These are phyloP conservation scores for Tirmania nivea DNA, from an alignment of 495 filamentous ascomycete genomes.

Conservation along the genomic window DNA sequence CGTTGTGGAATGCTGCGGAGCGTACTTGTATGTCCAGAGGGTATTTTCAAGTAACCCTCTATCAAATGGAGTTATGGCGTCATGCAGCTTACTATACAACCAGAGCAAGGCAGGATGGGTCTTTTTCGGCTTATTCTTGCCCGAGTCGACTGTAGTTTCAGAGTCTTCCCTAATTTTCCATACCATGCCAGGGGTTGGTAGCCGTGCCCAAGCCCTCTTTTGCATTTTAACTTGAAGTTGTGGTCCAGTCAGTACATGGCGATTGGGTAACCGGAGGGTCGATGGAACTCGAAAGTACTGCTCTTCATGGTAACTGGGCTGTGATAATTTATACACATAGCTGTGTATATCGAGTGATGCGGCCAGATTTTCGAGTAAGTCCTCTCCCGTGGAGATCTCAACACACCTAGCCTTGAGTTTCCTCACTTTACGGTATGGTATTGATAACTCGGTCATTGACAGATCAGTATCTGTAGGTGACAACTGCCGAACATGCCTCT, in stretches of 20 bases:
- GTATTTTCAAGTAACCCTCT: constrained; percentile 46
- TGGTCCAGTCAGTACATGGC: constrained; percentile 17
- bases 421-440: not conserved
- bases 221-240: constrained; percentile 18
- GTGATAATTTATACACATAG: constrained; percentile 27
- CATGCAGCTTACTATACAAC: constrained; percentile 36
- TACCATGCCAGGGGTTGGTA: constrained; percentile 19
- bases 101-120: constrained; percentile 20
- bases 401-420: constrained; percentile 13
- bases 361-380: constrained; percentile 3
- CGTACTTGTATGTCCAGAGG: constrained; percentile 73
- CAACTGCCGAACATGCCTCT: constrained; percentile 35
- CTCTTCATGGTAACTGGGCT: constrained; percentile 4
- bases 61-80: constrained; percentile 59
- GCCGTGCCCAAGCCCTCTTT: constrained; percentile 5
- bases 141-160: constrained; percentile 21
- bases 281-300: constrained; percentile 9
- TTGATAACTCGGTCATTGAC: not conserved
- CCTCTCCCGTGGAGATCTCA: constrained; percentile 3
- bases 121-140: constrained; percentile 1
- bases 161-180: constrained; percentile 24
- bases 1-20: constrained; percentile 42
- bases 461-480: not conserved
- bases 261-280: constrained; percentile 17
- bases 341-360: constrained; percentile 25